phyloP scores from a whole-genome alignment of 192 early-diverging fungal genomes.

The Neocallimastix lanati region DNA sequence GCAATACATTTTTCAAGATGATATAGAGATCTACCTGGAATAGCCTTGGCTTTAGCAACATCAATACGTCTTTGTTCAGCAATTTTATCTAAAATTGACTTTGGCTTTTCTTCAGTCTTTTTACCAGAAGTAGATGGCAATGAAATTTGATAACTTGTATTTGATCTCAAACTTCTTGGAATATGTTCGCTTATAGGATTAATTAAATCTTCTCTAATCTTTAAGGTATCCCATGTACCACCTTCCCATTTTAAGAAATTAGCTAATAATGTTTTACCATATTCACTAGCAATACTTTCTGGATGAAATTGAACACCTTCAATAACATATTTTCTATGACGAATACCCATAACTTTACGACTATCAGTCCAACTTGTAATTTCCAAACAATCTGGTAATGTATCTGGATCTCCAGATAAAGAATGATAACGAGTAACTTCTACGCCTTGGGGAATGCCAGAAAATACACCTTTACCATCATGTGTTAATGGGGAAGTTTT shows the following conservation, averaged over 20 bases:
- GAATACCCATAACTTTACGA: slow-evolving; percentile 82
- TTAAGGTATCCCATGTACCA: slow-evolving; percentile 60
- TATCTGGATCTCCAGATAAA: slow-evolving; percentile 64
- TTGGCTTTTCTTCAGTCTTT: slow-evolving; percentile 9
- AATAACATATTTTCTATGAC: slow-evolving; percentile 72
- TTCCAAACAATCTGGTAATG: slow-evolving; percentile 60
- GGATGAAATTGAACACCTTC: slow-evolving; percentile 98
- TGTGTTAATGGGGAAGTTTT: slow-evolving; percentile 84
- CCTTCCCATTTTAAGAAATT: slow-evolving; percentile 81
- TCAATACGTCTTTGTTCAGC: slow-evolving; percentile 62
- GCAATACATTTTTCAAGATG: slow-evolving; percentile 52
- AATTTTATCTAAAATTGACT: slow-evolving; percentile 64
- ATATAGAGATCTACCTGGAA: slow-evolving; percentile 50
- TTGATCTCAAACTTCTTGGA: not conserved
- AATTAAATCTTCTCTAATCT: slow-evolving; percentile 5
- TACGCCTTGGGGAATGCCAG: slow-evolving; percentile 64
- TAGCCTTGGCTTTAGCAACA: slow-evolving; percentile 41
- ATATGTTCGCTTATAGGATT: slow-evolving; percentile 1
- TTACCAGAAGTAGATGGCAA: slow-evolving; percentile 6
- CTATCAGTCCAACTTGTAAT: slow-evolving; percentile 70
- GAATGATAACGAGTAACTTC: slow-evolving; percentile 93
- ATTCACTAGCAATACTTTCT: slow-evolving; percentile 86
- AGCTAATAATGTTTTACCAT: slow-evolving; percentile 66
- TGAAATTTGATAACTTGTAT: not conserved
- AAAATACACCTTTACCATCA: slow-evolving; percentile 76